phyloP scores from a whole-genome alignment of 768 basidiomycete genomes.

The Botryobasidium botryosum region DNA sequence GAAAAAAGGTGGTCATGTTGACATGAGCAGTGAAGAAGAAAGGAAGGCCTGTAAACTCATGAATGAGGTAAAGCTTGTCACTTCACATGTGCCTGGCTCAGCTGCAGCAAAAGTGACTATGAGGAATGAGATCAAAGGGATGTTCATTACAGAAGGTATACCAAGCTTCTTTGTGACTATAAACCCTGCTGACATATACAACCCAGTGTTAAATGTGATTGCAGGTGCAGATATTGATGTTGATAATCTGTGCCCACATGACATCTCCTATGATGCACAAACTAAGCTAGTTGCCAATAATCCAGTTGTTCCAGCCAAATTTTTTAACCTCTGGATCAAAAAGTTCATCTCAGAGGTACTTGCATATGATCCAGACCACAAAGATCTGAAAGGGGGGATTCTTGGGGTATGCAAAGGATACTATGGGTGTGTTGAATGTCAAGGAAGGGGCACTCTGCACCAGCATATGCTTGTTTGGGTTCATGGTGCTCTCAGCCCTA shows the following conservation, averaged over 20 bases:
- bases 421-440: slow-evolving; percentile 13
- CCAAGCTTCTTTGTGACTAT: slow-evolving; percentile 14
- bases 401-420: slow-evolving; percentile 9
- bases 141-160: slow-evolving; percentile 7
- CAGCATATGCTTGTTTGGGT: slow-evolving; percentile 14
- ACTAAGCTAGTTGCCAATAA: slow-evolving; percentile 15
- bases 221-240: slow-evolving; percentile 9
- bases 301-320: slow-evolving; percentile 25
- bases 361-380: not conserved
- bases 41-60: slow-evolving; percentile 8
- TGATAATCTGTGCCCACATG: not conserved
- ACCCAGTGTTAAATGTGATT: slow-evolving; percentile 11
- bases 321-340: slow-evolving; percentile 28
- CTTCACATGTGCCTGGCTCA: slow-evolving; percentile 11
- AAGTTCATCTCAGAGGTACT: slow-evolving; percentile 17
- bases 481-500: slow-evolving; percentile 12
- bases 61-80: slow-evolving; percentile 11
- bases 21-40: not conserved
- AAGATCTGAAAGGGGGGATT: slow-evolving; percentile 1
- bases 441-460: slow-evolving; percentile 13
- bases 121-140: slow-evolving; percentile 12
- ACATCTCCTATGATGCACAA: not conserved
- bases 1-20: not conserved
- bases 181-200: slow-evolving; percentile 13
- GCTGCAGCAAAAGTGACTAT: slow-evolving; percentile 5